Percentiles rank a stretch among this genome's conserved stretches.
Evolutionary conservation across 768 basidiomycete species (phyloP).

Genomic region (Lentinula aciculospora): DNA sequence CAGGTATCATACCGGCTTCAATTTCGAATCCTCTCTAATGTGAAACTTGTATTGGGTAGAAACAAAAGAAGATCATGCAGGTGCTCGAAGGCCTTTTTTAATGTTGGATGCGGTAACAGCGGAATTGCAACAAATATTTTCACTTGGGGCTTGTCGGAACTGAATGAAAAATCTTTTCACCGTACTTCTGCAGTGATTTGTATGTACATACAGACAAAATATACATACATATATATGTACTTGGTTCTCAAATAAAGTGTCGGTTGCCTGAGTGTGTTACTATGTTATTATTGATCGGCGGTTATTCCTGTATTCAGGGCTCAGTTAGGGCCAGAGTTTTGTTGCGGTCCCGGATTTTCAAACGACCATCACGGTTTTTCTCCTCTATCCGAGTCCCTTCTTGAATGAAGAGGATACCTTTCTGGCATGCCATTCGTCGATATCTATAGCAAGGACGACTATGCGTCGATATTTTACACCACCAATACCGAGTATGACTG

Average conservation of each 20-base stretch:
- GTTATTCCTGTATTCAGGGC: neutral
- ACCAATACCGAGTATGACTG: conserved; percentile 57
- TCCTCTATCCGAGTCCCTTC: neutral
- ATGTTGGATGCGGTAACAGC: no score
- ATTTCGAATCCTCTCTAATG: neutral
- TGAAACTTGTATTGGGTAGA: conserved; percentile 35
- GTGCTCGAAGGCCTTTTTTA: conserved; percentile 50
- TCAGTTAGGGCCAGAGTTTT: no score
- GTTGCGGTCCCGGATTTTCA: neutral
- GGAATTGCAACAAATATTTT: no score
- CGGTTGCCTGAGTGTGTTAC: no score
- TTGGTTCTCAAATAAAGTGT: no score
- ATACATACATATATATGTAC: no score
- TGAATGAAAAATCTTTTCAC: no score
- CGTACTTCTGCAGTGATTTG: no score
- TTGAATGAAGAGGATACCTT: neutral
- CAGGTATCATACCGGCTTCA: conserved; percentile 38
- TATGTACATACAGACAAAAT: no score
- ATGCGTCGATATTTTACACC: conserved; percentile 65
- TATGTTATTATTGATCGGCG: no score
- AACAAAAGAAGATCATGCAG: conserved; percentile 64
- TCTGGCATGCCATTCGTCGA: conserved; percentile 63
- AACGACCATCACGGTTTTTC: neutral
- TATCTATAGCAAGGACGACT: conserved; percentile 55
- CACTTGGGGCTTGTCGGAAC: no score